Conservation (phyloP, 495 filamentous ascomycete species). For the Mycothermus thermophilus region DNA sequence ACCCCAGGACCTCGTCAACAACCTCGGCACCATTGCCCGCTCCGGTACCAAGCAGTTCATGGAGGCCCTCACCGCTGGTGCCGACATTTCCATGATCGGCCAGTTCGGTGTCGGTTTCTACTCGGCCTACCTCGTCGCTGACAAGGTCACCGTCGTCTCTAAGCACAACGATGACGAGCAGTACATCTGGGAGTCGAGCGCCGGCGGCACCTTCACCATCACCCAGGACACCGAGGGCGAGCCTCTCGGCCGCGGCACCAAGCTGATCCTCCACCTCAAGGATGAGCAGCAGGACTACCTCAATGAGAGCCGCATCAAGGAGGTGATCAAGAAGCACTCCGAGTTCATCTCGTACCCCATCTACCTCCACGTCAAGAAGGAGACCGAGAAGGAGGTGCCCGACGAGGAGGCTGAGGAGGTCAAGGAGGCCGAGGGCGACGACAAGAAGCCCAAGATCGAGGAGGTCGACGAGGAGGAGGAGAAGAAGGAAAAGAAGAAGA, state of each 20-base stretch:
- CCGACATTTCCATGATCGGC: constrained; percentile 99
- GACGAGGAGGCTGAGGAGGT: constrained; percentile 84
- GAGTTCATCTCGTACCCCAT: constrained; percentile 99
- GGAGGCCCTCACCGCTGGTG: constrained; percentile 95
- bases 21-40: constrained; percentile 96
- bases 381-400: constrained; percentile 96
- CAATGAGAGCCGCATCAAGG: constrained; percentile 98
- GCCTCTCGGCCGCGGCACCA: constrained; percentile 83
- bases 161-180: constrained; percentile 99
- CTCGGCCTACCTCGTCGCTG: constrained; percentile 97
- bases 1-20: constrained; percentile 87
- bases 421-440: constrained; percentile 42
- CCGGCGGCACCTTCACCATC: constrained; percentile 95
- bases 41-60: constrained; percentile 99
- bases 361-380: constrained; percentile 97
- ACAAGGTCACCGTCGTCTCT: constrained; percentile 86
- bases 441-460: constrained; percentile 81
- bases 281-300: constrained; percentile 98
- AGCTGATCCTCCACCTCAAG: constrained; percentile 97
- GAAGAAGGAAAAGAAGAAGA: constrained; percentile 81
- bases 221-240: constrained; percentile 80
- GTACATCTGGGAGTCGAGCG: constrained; percentile 97
- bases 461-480: constrained; percentile 63
- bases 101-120: constrained; percentile 99
- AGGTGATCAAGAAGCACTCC: constrained; percentile 99